A percentile compares a stretch with the other conserved stretches of the same genome.
Evolutionary conservation across 176 grass and related monocot genomes (phyloP).

Genomic region (Tillandsia fasciculata): DNA sequence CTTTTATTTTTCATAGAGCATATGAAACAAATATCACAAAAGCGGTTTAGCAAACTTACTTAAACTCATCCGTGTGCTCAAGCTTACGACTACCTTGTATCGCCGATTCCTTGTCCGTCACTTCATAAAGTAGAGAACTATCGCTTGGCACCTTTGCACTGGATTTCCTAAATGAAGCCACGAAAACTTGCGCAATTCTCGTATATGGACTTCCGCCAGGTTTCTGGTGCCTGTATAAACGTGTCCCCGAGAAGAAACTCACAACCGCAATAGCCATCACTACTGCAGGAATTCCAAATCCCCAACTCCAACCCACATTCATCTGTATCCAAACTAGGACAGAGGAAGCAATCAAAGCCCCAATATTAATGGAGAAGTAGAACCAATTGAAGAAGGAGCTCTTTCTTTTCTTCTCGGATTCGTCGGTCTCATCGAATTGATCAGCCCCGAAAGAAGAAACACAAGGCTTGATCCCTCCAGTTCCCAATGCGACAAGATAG

Average conservation of each 20-base stretch:
- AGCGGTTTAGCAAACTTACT: constrained; percentile 11
- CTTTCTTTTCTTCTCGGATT: constrained; percentile 24
- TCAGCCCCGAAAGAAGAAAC: constrained; percentile 38
- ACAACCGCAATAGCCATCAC: constrained; percentile 17
- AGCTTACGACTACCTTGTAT: constrained; percentile 49
- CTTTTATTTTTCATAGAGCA: background rate
- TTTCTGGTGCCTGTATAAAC: constrained; percentile 23
- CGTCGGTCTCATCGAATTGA: constrained; percentile 39
- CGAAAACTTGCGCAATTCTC: constrained; percentile 41
- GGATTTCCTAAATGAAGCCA: constrained; percentile 27
- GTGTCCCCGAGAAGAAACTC: constrained; percentile 18
- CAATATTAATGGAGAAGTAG: constrained; percentile 35
- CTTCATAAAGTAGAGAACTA: constrained; percentile 22
- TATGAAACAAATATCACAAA: background rate
- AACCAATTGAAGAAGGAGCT: constrained; percentile 71
- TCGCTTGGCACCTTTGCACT: constrained; percentile 15
- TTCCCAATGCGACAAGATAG: constrained; percentile 35
- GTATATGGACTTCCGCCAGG: constrained; percentile 34
- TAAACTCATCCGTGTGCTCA: constrained; percentile 41
- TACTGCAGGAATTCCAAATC: constrained; percentile 31
- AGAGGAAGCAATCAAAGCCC: constrained; percentile 32
- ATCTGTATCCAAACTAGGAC: constrained; percentile 50
- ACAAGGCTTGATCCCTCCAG: constrained; percentile 20
- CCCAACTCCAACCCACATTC: constrained; percentile 30
- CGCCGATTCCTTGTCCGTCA: constrained; percentile 29